Evolutionary conservation across 2,329 filamentous ascomycete genomes (phyloP).

Genomic region (Ophiosphaerella herpotricha): DNA sequence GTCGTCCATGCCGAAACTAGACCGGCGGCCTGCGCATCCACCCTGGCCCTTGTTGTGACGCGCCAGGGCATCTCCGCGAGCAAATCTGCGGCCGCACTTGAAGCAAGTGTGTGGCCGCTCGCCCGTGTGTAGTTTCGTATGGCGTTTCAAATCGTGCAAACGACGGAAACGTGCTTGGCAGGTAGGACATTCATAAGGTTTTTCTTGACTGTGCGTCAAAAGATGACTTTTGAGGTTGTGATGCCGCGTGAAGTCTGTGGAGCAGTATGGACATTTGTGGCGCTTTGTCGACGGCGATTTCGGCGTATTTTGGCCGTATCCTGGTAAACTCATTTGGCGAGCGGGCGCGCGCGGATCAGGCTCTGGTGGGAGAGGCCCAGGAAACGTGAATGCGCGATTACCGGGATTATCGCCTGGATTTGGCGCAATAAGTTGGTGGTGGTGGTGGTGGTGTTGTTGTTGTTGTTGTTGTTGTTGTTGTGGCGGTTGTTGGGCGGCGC

Average conservation of each 20-base stretch:
- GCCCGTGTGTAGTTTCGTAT: slow-evolving; percentile 94
- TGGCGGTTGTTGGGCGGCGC: slow-evolving; percentile 47
- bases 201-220: slow-evolving; percentile 96
- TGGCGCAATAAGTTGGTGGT: slow-evolving; percentile 42
- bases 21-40: slow-evolving; percentile 87
- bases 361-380: slow-evolving; percentile 58
- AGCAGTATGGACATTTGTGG: slow-evolving; percentile 95
- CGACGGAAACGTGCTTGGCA: slow-evolving; percentile 91
- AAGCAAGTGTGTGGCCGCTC: slow-evolving; percentile 94
- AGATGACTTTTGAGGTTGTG: slow-evolving; percentile 98
- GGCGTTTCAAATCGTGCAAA: slow-evolving; percentile 92
- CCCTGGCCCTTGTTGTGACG: slow-evolving; percentile 95
- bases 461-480: slow-evolving; percentile 32
- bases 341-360: slow-evolving; percentile 56
- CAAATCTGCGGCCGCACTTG: slow-evolving; percentile 93
- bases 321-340: slow-evolving; percentile 64
- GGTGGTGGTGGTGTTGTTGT: slow-evolving; percentile 6
- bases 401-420: slow-evolving; percentile 43
- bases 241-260: slow-evolving; percentile 94
- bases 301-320: slow-evolving; percentile 61
- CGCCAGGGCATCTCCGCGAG: slow-evolving; percentile 90
- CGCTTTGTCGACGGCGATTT: slow-evolving; percentile 81
- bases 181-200: slow-evolving; percentile 92
- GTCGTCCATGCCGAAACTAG: slow-evolving; percentile 82
- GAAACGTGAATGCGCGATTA: slow-evolving; percentile 67